Evolutionary conservation across 345 rosid genomes (phyloP), one percentile per base, ranked within the genome.

Genomic region (Ceriops decandra): DNA sequence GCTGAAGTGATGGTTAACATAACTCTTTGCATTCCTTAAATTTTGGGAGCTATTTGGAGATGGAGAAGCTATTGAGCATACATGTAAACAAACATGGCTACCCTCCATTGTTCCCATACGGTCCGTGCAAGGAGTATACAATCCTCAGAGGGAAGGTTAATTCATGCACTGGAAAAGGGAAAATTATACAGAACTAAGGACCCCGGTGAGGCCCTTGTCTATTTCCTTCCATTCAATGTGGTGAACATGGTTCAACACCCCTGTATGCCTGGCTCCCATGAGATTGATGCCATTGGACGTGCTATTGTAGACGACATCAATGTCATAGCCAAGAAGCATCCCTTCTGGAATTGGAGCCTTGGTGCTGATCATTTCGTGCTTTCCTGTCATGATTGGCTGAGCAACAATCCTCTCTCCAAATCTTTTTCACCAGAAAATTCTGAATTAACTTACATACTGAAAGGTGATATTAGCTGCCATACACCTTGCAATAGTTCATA

Each of bases 321-420:
- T 7, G 36, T 80, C 52, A 66, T 86, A 31, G 78, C 93, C 22
- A 20, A 21, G 10, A 88, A 81, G 64, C 73, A 89, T 72, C 88
- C 85, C 6, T 89, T 76, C 32, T 89, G 98, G 93, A 92, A 92
- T 66, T 75, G 86, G 38, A 86, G 92, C 80, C 82, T 79, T 22
- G 96, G 96, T 8, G 87, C 86, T n/a, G 96, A 89, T 70, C 96
- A 92, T 69, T 78, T 84, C 77, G 89, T 92, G 90, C 82, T 88
- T 35, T 83, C 96, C 36, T 92, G 96, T 79, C 91, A 89, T 72
- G 97, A 89, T 54, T 89, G 95, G 93, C 93, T 89, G 76, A 57
- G 71, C 46, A 47, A 51, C 27, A 47, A 2, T 42, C 38, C n/a
- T 56, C 30, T 24, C 28, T 24, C 9, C 26, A 22, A 21, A 24